A percentile compares a stretch with the other conserved stretches of the same genome.
Evolutionary conservation across 169 alveolate genomes (phyloP).

Genomic region (Cryptosporidium tyzzeri): DNA sequence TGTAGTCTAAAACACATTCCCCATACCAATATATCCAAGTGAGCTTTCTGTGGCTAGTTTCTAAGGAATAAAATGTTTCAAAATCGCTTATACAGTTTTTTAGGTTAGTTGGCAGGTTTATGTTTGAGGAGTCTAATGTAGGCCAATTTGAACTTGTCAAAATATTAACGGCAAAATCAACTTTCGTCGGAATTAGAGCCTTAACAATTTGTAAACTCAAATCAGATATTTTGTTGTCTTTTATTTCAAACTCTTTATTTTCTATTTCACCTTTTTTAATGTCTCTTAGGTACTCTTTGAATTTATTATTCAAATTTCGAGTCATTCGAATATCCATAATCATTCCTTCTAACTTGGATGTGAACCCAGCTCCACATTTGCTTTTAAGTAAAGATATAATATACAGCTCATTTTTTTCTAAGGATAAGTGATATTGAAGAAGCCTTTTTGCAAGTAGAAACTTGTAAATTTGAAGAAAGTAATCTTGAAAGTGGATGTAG

Average conservation of each 20-base stretch:
- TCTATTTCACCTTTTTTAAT: conserved; percentile 29
- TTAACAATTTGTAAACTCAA: neutral
- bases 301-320: conserved; percentile 78
- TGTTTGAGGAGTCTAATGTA: conserved; percentile 77
- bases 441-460: conserved; percentile 80
- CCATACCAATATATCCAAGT: conserved; percentile 89
- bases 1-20: conserved; percentile 71
- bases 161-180: conserved; percentile 85
- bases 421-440: conserved; percentile 68
- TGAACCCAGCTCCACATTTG: conserved; percentile 90
- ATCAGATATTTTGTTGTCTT: neutral
- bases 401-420: conserved; percentile 82
- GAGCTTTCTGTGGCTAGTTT: conserved; percentile 86
- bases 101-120: conserved; percentile 79
- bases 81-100: conserved; percentile 78
- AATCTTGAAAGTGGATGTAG: conserved; percentile 51
- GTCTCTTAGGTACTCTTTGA: conserved; percentile 36
- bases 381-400: conserved; percentile 86
- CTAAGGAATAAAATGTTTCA: conserved; percentile 78
- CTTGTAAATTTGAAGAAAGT: conserved; percentile 61
- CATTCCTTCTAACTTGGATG: conserved; percentile 92
- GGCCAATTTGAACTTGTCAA: conserved; percentile 91
- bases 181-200: conserved; percentile 27
- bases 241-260: conserved; percentile 27
- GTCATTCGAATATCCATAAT: conserved; percentile 81